Evolutionary conservation across 257 asterid genomes (phyloP), one percentile per base, ranked within the genome.

Genomic region (Ocimum tenuiflorum): DNA sequence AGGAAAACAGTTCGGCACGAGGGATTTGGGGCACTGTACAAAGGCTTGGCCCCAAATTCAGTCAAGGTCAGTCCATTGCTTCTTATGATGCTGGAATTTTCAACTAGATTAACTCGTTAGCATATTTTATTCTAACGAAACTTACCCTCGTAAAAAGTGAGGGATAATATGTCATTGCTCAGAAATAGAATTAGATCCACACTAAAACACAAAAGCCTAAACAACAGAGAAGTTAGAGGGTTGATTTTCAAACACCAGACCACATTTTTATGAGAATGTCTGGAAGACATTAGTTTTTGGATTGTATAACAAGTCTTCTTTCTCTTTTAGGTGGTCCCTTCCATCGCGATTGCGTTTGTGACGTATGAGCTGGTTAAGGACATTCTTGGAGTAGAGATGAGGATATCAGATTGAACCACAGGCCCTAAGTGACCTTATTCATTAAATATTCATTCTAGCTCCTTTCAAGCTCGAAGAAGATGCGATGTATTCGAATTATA

Each of bases 41-140:
- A 85, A 78, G 95, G 95, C 65, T 71, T 87, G 85, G 80, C 80
- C 72, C 95, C 95, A 19, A 87, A 87, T 48, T 87, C 89, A 15
- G 95, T 87, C 59, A 87, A 87, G 95, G 95, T 87, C 29, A 78
- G 91, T 79, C 1, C 19, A 39, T 1, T 31, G 36, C n/a, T 60
- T 35, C 66, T 60, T 63, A 64, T 63, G 11, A 7, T 36, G 12
- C 23, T 11, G 18, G 12, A 41, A 22, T 14, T 17, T 23, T 4
- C 18, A 11, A 19, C 53, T 20, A 22, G 1, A 24, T 39, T 58
- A 38, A 42, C 41, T n/a, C 20, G 18, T 61, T 61, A 3, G 65
- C 54, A 8, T 42, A 42, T 22, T 23, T 60, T 2, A 0, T 38
- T 19, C 24, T 38, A 9, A 29, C 31, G 31, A 24, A 24, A 24